Evolutionary conservation across 257 asterid species (phyloP).

Genomic region (Knoxia roxburghii): DNA sequence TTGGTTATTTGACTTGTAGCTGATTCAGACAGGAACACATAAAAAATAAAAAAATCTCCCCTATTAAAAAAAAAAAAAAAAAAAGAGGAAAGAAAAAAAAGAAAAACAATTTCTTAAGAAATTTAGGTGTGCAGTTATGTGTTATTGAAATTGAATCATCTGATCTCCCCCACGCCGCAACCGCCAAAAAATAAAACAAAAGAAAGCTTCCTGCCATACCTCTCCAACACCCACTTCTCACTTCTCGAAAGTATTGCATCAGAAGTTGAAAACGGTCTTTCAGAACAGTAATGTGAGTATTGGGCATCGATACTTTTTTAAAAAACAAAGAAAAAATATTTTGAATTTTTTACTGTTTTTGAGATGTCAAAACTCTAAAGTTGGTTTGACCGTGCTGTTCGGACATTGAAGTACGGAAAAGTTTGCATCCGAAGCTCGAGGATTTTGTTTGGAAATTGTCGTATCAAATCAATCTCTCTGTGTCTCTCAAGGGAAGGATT

Average conservation of each 20-base stretch:
- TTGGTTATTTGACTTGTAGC: no score
- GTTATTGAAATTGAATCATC: no score
- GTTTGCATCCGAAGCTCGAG: constrained; percentile 34
- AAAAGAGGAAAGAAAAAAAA: no score
- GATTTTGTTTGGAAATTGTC: constrained; percentile 34
- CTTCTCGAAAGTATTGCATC: constrained; percentile 28
- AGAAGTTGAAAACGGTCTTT: constrained; percentile 26
- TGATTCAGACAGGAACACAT: no score
- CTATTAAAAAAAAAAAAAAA: no score
- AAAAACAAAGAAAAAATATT: neutral
- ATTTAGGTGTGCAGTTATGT: no score
- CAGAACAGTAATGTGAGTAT: constrained; percentile 26
- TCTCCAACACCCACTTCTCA: constrained; percentile 20
- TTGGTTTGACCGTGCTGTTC: constrained; percentile 19
- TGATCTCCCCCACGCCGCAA: no score
- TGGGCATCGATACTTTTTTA: no score
- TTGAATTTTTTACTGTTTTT: constrained; percentile 14
- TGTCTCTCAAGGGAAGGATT: constrained; percentile 2
- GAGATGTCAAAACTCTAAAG: constrained; percentile 29
- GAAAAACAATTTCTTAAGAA: no score
- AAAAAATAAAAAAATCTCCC: no score
- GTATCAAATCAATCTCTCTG: constrained; percentile 1
- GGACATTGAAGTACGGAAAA: constrained; percentile 24
- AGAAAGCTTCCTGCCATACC: neutral
- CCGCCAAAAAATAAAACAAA: neutral